phyloP scores from a whole-genome alignment of 495 filamentous ascomycete species.

The Poronia punctata region DNA sequence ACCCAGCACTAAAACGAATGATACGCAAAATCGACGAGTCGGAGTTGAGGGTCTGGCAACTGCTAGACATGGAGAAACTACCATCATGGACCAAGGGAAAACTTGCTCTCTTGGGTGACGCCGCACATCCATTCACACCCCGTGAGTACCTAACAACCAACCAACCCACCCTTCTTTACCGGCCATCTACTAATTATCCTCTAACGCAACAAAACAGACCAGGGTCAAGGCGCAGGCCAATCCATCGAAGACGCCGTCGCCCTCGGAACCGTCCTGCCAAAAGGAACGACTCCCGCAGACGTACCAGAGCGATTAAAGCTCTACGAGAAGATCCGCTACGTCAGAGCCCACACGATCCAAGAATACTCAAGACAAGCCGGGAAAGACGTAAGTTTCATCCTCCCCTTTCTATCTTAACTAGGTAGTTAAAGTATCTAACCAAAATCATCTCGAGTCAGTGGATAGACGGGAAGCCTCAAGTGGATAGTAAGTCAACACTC shows the following conservation, averaged over 20 bases:
- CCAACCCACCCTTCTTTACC: neutral
- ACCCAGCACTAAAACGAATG: slow-evolving; percentile 35
- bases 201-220: slow-evolving; percentile 19
- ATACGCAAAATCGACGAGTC: slow-evolving; percentile 42
- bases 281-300: slow-evolving; percentile 30
- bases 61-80: slow-evolving; percentile 53
- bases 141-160: slow-evolving; percentile 10
- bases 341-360: slow-evolving; percentile 49
- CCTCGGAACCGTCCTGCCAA: slow-evolving; percentile 45
- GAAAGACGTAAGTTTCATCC: too few species aligned
- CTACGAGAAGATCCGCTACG: slow-evolving; percentile 48
- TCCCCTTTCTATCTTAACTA: too few species aligned
- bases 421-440: too few species aligned
- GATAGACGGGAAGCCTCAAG: slow-evolving; percentile 20
- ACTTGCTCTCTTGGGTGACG: slow-evolving; percentile 53
- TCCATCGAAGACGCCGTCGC: slow-evolving; percentile 56
- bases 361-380: slow-evolving; percentile 44
- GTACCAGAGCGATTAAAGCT: slow-evolving; percentile 43
- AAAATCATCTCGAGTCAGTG: too few species aligned
- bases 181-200: neutral
- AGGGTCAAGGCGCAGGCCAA: slow-evolving; percentile 49
- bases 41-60: slow-evolving; percentile 49
- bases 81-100: slow-evolving; percentile 44
- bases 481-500: slow-evolving; percentile 25
- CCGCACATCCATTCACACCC: slow-evolving; percentile 56